Conservation (phyloP, 441 rosid genomes). For the Mallotus repandus region DNA sequence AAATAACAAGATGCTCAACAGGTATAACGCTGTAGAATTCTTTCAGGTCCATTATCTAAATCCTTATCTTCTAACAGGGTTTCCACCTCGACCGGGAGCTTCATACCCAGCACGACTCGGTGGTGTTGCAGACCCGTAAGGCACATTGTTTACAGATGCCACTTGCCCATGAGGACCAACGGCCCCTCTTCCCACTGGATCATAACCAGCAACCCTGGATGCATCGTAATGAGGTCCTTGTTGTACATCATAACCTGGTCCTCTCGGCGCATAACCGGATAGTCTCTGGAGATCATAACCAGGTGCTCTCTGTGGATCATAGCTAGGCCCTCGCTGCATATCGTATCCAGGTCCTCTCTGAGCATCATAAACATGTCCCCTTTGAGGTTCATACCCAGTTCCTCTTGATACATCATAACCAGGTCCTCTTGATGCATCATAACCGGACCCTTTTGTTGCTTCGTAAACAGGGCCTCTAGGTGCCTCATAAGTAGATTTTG, state of each 20-base stretch:
- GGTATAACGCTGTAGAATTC: background rate
- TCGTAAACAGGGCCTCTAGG: slow-evolving; percentile 49
- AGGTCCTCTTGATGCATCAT: slow-evolving; percentile 36
- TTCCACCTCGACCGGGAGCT: slow-evolving; percentile 46
- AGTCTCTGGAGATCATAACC: slow-evolving; percentile 41
- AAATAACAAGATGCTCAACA: background rate
- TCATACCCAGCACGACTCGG: slow-evolving; percentile 47
- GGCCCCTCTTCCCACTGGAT: slow-evolving; percentile 37
- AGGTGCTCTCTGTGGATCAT: slow-evolving; percentile 31
- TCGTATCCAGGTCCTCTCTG: slow-evolving; percentile 42
- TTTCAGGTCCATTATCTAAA: background rate
- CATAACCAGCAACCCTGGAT: slow-evolving; percentile 35
- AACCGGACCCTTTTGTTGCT: slow-evolving; percentile 39
- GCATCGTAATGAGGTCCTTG: slow-evolving; percentile 31
- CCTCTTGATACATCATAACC: slow-evolving; percentile 47
- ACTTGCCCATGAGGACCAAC: slow-evolving; percentile 43
- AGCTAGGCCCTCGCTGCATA: slow-evolving; percentile 26
- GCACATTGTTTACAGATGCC: slow-evolving; percentile 37
- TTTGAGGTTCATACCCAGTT: slow-evolving; percentile 41
- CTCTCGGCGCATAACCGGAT: slow-evolving; percentile 43
- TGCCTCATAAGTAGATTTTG: slow-evolving; percentile 47
- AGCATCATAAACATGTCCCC: slow-evolving; percentile 37
- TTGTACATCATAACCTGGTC: slow-evolving; percentile 34
- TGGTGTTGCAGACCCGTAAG: slow-evolving; percentile 60
- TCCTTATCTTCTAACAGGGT: slow-evolving; percentile 54